A percentile compares a stretch with the other conserved stretches of the same genome.
phyloP scores from a whole-genome alignment of 116 monocot species.

The Posidonia oceanica region DNA sequence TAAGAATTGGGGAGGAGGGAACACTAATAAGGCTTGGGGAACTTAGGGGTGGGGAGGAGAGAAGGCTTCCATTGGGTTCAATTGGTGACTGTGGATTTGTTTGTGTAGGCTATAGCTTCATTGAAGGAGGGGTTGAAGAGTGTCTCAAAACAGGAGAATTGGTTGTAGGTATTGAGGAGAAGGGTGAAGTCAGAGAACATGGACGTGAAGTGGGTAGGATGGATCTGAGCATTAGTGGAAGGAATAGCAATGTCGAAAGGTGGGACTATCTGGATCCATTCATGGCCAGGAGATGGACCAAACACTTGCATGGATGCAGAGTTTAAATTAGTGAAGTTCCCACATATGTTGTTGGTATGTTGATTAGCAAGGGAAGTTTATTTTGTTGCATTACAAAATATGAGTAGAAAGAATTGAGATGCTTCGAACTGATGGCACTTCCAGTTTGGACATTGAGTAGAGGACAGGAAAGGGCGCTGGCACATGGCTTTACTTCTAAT shows the following conservation, averaged over 20 bases:
- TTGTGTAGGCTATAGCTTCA: conserved; percentile 55
- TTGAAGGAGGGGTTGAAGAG: conserved; percentile 50
- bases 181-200: conserved; percentile 14
- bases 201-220: conserved; percentile 5
- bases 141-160: conserved; percentile 37
- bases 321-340: conserved; percentile 8
- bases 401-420: neutral
- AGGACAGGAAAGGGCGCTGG: neutral
- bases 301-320: conserved; percentile 76
- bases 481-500: neutral
- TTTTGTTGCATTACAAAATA: neutral
- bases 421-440: neutral
- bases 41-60: conserved; percentile 69
- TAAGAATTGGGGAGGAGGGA: conserved; percentile 55
- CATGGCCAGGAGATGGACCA: conserved; percentile 90
- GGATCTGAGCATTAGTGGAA: conserved; percentile 16
- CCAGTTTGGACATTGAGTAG: neutral
- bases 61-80: conserved; percentile 44
- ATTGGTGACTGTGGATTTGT: conserved; percentile 26
- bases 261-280: conserved; percentile 87
- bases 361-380: neutral
- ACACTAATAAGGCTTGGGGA: conserved; percentile 52
- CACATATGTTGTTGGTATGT: neutral
- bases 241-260: conserved; percentile 44
- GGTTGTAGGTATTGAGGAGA: conserved; percentile 38